phyloP scores from a whole-genome alignment of 2,329 filamentous ascomycete genomes.

The Monilinia fructicola region DNA sequence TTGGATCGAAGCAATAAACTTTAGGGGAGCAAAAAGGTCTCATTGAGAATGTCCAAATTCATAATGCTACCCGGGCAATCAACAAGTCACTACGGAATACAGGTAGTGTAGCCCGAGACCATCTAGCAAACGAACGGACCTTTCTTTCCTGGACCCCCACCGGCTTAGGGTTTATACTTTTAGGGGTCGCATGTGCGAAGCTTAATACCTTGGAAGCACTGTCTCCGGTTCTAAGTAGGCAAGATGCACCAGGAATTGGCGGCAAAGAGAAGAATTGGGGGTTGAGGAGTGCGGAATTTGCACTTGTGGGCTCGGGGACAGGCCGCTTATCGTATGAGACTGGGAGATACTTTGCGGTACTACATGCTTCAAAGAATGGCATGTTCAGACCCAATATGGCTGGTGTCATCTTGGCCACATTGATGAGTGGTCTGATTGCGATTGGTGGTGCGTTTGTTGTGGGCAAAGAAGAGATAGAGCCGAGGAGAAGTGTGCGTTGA shows the following conservation, averaged over 20 bases:
- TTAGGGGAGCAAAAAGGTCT: neutral
- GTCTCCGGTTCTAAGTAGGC: constrained; percentile 29
- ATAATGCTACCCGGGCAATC: neutral
- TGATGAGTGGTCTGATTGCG: constrained; percentile 25
- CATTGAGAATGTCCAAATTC: neutral
- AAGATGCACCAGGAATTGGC: constrained; percentile 36
- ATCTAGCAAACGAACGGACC: constrained; percentile 52
- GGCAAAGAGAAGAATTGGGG: constrained; percentile 43
- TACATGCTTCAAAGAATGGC: constrained; percentile 38
- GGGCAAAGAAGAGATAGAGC: constrained; percentile 27
- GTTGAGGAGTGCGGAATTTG: constrained; percentile 20
- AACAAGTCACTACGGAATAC: constrained; percentile 42
- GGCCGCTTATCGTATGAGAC: constrained; percentile 50
- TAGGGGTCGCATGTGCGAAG: constrained; percentile 51
- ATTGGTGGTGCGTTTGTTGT: constrained; percentile 31
- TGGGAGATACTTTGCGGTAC: constrained; percentile 47
- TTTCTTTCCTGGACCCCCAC: constrained; percentile 54
- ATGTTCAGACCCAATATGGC: constrained; percentile 1
- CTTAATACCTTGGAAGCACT: constrained; percentile 48
- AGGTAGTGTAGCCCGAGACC: constrained; percentile 51
- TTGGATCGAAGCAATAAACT: neutral
- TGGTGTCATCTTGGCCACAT: constrained; percentile 1
- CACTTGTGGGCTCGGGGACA: constrained; percentile 47
- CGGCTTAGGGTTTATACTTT: constrained; percentile 52
- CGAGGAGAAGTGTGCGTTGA: constrained; percentile 8